A percentile compares a stretch with the other conserved stretches of the same genome.
Evolutionary conservation across 1,284 basidiomycete genomes (phyloP).

Genomic region (Xerocomus minutiporus): DNA sequence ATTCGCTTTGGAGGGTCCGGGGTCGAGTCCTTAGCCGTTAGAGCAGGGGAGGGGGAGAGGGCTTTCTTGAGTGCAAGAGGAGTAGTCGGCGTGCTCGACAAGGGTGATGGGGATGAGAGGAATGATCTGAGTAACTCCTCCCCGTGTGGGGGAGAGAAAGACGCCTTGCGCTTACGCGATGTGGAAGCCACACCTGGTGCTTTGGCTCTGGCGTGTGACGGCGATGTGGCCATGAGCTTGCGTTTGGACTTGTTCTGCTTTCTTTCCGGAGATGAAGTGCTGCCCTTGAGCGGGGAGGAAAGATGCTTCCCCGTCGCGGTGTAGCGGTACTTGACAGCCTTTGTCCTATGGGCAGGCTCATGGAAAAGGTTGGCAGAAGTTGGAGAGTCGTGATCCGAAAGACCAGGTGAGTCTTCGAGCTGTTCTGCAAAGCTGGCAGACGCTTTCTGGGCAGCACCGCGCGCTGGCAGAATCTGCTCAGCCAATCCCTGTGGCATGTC

Average conservation of each 20-base stretch:
- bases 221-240: constrained; percentile 5
- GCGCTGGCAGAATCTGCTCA: constrained; percentile 19
- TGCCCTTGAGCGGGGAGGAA: constrained; percentile 31
- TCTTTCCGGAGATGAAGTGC: constrained; percentile 30
- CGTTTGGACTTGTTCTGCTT: constrained; percentile 10
- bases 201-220: constrained; percentile 17
- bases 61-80: constrained; percentile 12
- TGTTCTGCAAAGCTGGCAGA: constrained; percentile 26
- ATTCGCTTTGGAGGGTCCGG: constrained; percentile 5
- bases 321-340: constrained; percentile 32
- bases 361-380: constrained; percentile 21
- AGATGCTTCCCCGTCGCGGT: constrained; percentile 32
- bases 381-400: constrained; percentile 18
- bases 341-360: constrained; percentile 21
- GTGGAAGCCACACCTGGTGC: constrained; percentile 7
- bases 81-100: constrained; percentile 24
- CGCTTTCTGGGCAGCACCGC: constrained; percentile 26
- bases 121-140: constrained; percentile 12
- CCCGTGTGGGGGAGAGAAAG: constrained; percentile 6
- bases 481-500: constrained; percentile 18
- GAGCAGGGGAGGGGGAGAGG: constrained; percentile 8
- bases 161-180: constrained; percentile 29
- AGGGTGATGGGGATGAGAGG: constrained; percentile 23
- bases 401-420: constrained; percentile 24
- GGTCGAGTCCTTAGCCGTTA: neutral